Conservation (phyloP, 805 yeast species). For the Vanderwaltozyma verrucispora region DNA sequence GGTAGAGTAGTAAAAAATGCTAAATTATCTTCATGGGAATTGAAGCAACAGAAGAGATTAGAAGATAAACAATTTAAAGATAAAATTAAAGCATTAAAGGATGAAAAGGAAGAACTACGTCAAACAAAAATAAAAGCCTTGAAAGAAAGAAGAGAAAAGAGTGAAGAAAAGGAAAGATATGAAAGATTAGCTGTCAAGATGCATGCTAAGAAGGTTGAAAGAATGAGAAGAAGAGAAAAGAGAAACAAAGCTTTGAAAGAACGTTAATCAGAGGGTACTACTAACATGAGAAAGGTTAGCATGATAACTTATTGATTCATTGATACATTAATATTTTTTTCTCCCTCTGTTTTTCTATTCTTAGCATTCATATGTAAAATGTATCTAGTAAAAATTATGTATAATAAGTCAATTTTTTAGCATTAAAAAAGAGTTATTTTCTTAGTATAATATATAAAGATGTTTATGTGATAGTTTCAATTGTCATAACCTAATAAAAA, state of each 20-base stretch:
- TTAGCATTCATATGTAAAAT: no score
- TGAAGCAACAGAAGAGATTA: slow-evolving; percentile 53
- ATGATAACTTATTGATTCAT: no score
- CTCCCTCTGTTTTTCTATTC: no score
- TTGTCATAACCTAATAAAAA: no score
- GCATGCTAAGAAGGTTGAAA: slow-evolving; percentile 86
- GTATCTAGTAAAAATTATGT: no score
- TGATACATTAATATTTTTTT: no score
- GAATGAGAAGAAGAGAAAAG: slow-evolving; percentile 85
- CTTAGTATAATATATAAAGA: no score
- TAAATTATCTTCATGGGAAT: slow-evolving; percentile 45
- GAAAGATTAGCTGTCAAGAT: slow-evolving; percentile 73
- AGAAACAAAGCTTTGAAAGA: slow-evolving; percentile 89
- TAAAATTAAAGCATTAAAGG: slow-evolving; percentile 61
- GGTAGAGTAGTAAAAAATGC: slow-evolving; percentile 44
- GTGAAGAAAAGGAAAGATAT: slow-evolving; percentile 83
- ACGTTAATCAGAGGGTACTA: slow-evolving; percentile 48
- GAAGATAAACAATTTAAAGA: slow-evolving; percentile 59
- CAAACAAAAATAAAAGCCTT: slow-evolving; percentile 43
- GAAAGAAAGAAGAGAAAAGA: slow-evolving; percentile 67
- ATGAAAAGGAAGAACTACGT: slow-evolving; percentile 59
- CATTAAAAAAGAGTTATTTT: no score
- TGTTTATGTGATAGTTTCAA: no score
- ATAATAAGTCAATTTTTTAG: no score
- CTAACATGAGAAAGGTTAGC: no score